Conservation (phyloP, 257 asterid species). For the Solanum chmielewskii region DNA sequence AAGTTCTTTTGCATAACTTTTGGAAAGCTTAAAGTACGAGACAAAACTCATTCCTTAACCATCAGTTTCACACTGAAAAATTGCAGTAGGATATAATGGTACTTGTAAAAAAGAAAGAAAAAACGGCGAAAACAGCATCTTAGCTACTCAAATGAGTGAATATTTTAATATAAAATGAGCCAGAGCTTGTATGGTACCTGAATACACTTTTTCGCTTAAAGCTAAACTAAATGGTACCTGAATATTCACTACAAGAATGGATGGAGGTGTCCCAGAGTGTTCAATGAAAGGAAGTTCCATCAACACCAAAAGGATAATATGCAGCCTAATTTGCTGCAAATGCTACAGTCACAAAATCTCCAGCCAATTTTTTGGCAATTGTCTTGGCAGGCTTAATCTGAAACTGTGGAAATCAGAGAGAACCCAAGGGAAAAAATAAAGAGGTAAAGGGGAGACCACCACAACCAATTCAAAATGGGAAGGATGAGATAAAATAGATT, state of each 20-base stretch:
- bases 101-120: slow-evolving; percentile 9
- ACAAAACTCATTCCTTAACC: slow-evolving; percentile 44
- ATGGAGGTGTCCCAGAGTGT: slow-evolving; percentile 58
- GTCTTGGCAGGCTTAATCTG: not conserved
- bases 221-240: slow-evolving; percentile 30
- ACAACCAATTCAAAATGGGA: not conserved
- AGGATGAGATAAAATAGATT: not conserved
- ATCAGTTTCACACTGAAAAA: slow-evolving; percentile 35
- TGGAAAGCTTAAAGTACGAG: slow-evolving; percentile 31
- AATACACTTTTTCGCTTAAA: not conserved
- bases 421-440: not conserved
- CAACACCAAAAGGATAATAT: too few species aligned
- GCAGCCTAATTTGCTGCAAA: too few species aligned
- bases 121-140: not conserved
- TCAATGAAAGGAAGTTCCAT: not conserved
- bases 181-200: too few species aligned
- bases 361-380: too few species aligned
- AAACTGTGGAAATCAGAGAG: not conserved
- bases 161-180: not conserved
- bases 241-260: slow-evolving; percentile 78
- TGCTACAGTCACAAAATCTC: too few species aligned
- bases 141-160: not conserved
- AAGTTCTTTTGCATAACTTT: slow-evolving; percentile 32
- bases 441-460: not conserved
- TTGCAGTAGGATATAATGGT: slow-evolving; percentile 31